These are phyloP conservation scores for Leucosporidium creatinivorum DNA, from an alignment of 768 basidiomycete species.

Conservation along the genomic window DNA sequence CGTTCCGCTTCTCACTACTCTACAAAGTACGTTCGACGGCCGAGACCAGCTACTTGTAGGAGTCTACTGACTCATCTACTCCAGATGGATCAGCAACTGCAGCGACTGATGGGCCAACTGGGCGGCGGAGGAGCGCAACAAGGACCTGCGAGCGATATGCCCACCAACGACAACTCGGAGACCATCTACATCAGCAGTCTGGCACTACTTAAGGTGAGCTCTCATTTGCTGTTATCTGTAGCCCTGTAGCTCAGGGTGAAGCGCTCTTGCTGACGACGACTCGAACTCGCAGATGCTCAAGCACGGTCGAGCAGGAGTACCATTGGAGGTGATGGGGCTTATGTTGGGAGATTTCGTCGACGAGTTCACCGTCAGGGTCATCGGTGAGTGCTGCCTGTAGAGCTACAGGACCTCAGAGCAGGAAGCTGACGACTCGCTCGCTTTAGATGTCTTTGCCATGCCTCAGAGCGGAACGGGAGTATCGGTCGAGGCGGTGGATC, in stretches of 20 bases:
- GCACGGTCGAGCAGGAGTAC: conserved; percentile 95
- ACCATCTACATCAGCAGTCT: conserved; percentile 90
- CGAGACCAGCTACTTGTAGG: too few species aligned
- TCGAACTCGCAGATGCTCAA: conserved; percentile 75
- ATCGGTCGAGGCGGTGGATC: conserved; percentile 87
- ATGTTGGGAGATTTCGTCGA: conserved; percentile 98
- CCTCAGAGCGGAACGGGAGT: conserved; percentile 96
- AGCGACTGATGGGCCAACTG: conserved; percentile 19
- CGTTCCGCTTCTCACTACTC: too few species aligned
- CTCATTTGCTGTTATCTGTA: background rate
- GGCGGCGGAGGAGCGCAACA: conserved; percentile 10
- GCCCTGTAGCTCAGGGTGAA: background rate
- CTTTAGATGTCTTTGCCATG: conserved; percentile 96
- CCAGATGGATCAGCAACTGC: background rate
- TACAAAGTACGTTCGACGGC: too few species aligned
- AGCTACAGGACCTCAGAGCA: background rate
- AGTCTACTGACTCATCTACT: too few species aligned
- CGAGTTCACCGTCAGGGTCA: conserved; percentile 59
- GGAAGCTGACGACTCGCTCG: background rate
- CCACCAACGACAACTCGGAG: conserved; percentile 42
- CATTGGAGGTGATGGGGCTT: conserved; percentile 98
- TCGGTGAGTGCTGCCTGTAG: conserved; percentile 6
- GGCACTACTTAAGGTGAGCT: conserved; percentile 81
- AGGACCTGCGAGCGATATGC: conserved; percentile 11
- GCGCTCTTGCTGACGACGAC: background rate